These are phyloP conservation scores for Cytospora paraplurivora DNA, from an alignment of 2,329 filamentous ascomycete species.

Conservation along the genomic window DNA sequence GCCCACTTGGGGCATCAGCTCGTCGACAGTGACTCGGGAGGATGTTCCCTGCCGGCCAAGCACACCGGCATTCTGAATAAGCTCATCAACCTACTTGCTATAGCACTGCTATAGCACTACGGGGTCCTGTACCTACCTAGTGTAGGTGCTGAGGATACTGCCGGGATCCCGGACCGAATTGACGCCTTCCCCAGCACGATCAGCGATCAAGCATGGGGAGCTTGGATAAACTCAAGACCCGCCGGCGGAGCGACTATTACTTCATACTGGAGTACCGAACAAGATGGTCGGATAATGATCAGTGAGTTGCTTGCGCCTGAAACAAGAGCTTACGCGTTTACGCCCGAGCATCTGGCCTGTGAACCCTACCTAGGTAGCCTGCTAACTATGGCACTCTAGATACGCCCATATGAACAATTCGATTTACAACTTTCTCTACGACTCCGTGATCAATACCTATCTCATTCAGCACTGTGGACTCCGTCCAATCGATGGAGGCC, in stretches of 20 bases:
- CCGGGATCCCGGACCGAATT: not conserved
- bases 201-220: slow-evolving; percentile 36
- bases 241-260: slow-evolving; percentile 71
- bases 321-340: not conserved
- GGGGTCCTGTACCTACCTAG: too few relatives aligned
- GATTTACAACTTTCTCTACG: slow-evolving; percentile 83
- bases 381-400: slow-evolving; percentile 38
- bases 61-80: slow-evolving; percentile 11
- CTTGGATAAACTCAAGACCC: slow-evolving; percentile 55
- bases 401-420: slow-evolving; percentile 93
- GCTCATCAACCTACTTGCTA: not conserved
- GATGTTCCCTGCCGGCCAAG: slow-evolving; percentile 14
- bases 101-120: too few relatives aligned
- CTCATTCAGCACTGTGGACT: slow-evolving; percentile 78
- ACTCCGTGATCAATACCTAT: slow-evolving; percentile 88
- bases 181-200: slow-evolving; percentile 4
- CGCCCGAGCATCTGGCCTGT: slow-evolving; percentile 22
- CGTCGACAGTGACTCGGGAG: slow-evolving; percentile 21
- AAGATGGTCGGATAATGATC: slow-evolving; percentile 64
- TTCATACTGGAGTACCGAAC: slow-evolving; percentile 83
- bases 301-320: slow-evolving; percentile 18
- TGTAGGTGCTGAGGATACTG: too few relatives aligned
- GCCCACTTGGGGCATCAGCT: slow-evolving; percentile 23
- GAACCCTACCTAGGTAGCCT: not conserved
- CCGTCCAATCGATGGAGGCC: slow-evolving; percentile 66